These are phyloP conservation scores for Sonneratia caseolaris DNA, from an alignment of 345 rosid species.

Conservation along the genomic window DNA sequence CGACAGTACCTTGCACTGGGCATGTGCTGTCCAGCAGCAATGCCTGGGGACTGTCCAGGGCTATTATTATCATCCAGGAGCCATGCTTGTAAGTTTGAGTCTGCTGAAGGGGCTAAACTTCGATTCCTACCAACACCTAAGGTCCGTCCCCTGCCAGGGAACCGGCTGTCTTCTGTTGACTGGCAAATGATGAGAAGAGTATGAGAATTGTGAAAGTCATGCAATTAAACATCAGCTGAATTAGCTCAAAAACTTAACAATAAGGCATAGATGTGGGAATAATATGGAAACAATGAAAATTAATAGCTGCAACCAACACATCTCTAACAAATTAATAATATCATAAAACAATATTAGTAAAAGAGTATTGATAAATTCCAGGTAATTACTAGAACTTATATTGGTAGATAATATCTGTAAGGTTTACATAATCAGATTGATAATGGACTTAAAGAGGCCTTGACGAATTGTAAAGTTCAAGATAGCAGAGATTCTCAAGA, in stretches of 20 bases:
- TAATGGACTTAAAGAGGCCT: not conserved
- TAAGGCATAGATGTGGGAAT: not conserved
- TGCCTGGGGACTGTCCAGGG: constrained; percentile 30
- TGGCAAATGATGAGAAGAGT: not conserved
- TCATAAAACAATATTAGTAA: not conserved
- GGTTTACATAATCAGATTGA: not conserved
- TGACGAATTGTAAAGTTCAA: not conserved
- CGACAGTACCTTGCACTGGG: constrained; percentile 41
- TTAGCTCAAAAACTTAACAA: not conserved
- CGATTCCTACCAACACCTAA: constrained; percentile 43
- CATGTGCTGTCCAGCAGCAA: constrained; percentile 23
- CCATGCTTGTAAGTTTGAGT: constrained; percentile 70
- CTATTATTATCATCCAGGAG: constrained; percentile 45
- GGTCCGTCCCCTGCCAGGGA: constrained; percentile 78
- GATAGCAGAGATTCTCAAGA: not conserved
- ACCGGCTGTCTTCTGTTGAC: constrained; percentile 53
- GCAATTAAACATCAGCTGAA: not conserved
- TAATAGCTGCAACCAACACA: not conserved
- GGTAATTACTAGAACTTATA: not conserved
- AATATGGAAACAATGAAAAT: not conserved
- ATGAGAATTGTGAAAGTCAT: not conserved
- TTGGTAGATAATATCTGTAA: not conserved
- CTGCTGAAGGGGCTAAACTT: constrained; percentile 32
- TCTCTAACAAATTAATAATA: not conserved
- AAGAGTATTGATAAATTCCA: not conserved